Evolutionary conservation across 306 rosid species (phyloP), one percentile per base, ranked within the genome.

Genomic region (Mucuna pruriens): DNA sequence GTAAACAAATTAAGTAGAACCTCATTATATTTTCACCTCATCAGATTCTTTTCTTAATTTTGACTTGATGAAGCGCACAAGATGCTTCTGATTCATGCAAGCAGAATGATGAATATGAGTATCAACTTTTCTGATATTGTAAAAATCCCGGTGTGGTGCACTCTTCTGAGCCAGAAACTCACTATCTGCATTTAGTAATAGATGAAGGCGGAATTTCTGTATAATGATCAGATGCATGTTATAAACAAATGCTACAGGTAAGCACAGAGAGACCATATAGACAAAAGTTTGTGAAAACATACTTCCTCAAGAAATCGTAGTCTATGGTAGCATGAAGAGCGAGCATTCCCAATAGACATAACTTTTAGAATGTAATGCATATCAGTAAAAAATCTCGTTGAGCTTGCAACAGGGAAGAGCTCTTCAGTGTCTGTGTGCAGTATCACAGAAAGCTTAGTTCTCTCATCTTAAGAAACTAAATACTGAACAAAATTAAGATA

Each of bases 11-110:
- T 33, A 67, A 67, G 6, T 16, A 75, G 64, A 65, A 51, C 9
- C 38, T 39, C 7, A 65, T 39, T 58, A 57, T 19, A 48, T 71
- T 75, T 70, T 63, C 64, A 93, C 97, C 97, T 93, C 98, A 84
- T 91, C 97, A 11, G 94, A 91, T 89, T 93, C 98, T 85, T 88
- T 89, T 78, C 68, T 87, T 55, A 93, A 80, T 81, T 93, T 93
- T 72, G 94, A 90, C 90, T 93, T 93, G 73, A 93, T 93, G 67
- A 93, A 93, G 64, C 90, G 89, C n/a, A 93, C 85, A 58, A 93
- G 97, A 87, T 93, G 98, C 83, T 91, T 93, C 89, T 93, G 98
- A 87, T 93, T 91, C 98, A 93, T 93, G 89, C 98, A 93, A 49
- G 98, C 98, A 75, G 98, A 93, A 85, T 93, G 98, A 81, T 93